A percentile compares a stretch with the other conserved stretches of the same genome.
These are phyloP conservation scores for Austroboletus festivus DNA, from an alignment of 768 basidiomycete species.

Conservation along the genomic window DNA sequence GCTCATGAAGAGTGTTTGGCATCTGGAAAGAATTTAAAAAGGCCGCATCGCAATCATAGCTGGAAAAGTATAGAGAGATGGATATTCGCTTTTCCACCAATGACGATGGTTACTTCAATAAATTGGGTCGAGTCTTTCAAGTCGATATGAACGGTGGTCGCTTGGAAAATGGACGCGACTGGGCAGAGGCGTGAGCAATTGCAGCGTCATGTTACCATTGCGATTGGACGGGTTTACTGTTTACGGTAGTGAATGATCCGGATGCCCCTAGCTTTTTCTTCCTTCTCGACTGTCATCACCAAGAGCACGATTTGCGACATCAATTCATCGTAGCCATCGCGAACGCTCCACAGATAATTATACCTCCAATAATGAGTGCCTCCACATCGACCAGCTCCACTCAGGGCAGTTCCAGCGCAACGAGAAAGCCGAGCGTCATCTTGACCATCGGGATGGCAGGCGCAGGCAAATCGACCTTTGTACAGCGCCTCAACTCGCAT, in stretches of 20 bases:
- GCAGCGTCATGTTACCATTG: too few relatives aligned
- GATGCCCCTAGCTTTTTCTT: background rate
- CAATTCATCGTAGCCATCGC: background rate
- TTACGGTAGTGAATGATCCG: slow-evolving; percentile 15
- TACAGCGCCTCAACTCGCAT: slow-evolving; percentile 91
- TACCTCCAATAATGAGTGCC: slow-evolving; percentile 17
- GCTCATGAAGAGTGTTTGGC: too few relatives aligned
- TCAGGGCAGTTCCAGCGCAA: background rate
- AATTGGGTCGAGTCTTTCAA: too few relatives aligned
- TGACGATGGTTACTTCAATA: too few relatives aligned
- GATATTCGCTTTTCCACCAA: too few relatives aligned
- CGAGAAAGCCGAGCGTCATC: slow-evolving; percentile 70
- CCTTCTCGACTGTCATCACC: slow-evolving; percentile 7
- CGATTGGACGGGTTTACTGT: slow-evolving; percentile 6
- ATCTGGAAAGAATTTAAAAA: too few relatives aligned
- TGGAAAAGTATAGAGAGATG: too few relatives aligned
- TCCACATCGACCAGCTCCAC: too few relatives aligned
- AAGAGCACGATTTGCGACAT: slow-evolving; percentile 4
- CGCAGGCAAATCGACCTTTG: slow-evolving; percentile 96
- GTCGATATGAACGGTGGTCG: too few relatives aligned
- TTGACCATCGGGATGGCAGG: slow-evolving; percentile 97
- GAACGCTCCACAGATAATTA: background rate
- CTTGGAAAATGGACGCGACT: too few relatives aligned
- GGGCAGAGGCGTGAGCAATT: too few relatives aligned
- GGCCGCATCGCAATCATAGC: too few relatives aligned